These are phyloP conservation scores for Colletotrichum lini DNA, from an alignment of 2,329 filamentous ascomycete species.

Conservation along the genomic window DNA sequence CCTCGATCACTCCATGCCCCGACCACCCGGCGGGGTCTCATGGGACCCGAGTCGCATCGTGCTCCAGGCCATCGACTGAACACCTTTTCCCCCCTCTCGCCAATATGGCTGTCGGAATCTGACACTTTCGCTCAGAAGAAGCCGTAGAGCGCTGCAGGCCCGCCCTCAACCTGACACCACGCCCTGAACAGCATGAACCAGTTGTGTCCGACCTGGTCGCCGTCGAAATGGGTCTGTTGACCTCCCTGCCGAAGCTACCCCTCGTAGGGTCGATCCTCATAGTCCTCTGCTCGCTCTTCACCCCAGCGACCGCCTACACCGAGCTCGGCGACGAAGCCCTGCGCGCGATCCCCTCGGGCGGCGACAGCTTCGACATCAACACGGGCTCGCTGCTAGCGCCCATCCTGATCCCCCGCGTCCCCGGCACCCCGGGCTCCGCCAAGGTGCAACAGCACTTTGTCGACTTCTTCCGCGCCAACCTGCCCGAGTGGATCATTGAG, in stretches of 20 bases:
- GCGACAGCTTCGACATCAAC: conserved; percentile 83
- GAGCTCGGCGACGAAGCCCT: conserved; percentile 83
- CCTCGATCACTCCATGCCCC: conserved; percentile 23
- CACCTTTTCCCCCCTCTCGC: conserved; percentile 14
- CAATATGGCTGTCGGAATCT: conserved; percentile 30
- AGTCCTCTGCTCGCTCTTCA: conserved; percentile 45
- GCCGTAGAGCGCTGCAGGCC: conserved; percentile 12
- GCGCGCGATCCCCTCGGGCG: conserved; percentile 78
- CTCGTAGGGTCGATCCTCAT: conserved; percentile 41
- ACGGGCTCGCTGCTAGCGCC: conserved; percentile 84
- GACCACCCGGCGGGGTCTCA: conserved; percentile 32
- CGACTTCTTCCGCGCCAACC: conserved; percentile 80
- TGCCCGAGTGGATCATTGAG: conserved; percentile 84
- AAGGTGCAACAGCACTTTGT: conserved; percentile 86
- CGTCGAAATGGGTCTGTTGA: conserved; percentile 38
- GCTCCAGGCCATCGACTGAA: conserved; percentile 20
- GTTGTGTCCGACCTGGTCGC: conserved; percentile 32
- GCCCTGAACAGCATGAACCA: conserved; percentile 36
- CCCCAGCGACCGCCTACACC: conserved; percentile 57
- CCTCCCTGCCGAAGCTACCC: conserved; percentile 38
- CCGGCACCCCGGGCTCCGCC: conserved; percentile 83
- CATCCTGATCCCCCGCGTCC: conserved; percentile 89
- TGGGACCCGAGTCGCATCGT: conserved; percentile 38
- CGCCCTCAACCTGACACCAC: background rate
- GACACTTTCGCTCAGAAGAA: conserved; percentile 23